Base-by-base conservation (phyloP, 176 grass and related monocot genomes). In the Saccharum spontaneum region DNA sequence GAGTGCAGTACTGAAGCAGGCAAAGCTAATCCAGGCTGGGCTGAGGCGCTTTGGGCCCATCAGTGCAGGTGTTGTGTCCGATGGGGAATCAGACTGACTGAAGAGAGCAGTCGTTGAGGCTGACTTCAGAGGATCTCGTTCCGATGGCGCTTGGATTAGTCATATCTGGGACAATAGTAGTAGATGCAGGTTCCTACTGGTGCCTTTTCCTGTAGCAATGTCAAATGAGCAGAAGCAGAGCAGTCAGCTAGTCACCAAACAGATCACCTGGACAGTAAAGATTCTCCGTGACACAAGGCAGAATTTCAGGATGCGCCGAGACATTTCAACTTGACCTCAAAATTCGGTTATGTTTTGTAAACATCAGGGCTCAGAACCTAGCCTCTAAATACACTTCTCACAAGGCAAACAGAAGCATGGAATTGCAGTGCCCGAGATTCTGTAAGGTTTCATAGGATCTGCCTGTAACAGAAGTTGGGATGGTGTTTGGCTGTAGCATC, bases 201-300 rank as follows among this genome's bases (percentile, higher is more conserved):
- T 37, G 36, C 26, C 26, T 36, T 55, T 16, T 69, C 44, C 75
- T 46, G 77, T 44, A 82, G 80, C 33, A 39, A 63, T 22, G 73
- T 77, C 49, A 41, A 46, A 80, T 2, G 40, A 70, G 40, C 49
- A 77, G 78, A 70, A 76, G 14, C 31, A 86, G 75, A 26, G 34
- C 71, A 49, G 30, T 33, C 74, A 52, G 63, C 45, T 43, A 15
- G 60, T 57, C 70, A 75, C 39, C 75, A 6, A 83, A 52, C 60
- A 31, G 11, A 38, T 75, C 45, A 77, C 34, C n/a, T 57, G 61
- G 37, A 83, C 79, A 62, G 79, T 79, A 54, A 79, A 61, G 69
- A 90, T 61, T 83, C 48, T 76, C 69, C 60, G 4, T 48, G 41
- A 68, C 59, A 68, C 75, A 74, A 61, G 60, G 23, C 87, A 73